Base-by-base conservation (phyloP, 352 stramenopile species). In the Achlya hypogyna region DNA sequence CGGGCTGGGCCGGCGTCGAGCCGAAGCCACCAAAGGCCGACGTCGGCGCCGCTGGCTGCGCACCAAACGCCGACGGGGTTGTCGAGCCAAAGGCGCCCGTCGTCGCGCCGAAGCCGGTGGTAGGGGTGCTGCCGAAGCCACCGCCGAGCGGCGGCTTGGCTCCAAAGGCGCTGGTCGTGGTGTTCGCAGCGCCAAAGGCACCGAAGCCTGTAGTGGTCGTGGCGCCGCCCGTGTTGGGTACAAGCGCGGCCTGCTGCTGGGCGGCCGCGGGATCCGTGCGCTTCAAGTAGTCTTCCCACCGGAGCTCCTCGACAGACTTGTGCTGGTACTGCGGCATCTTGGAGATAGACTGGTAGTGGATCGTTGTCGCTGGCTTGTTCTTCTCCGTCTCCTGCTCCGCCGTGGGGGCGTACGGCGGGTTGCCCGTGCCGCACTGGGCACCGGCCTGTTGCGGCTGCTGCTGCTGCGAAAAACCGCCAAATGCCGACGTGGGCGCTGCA, bases 251-350 rank as follows among this genome's bases (percentile, higher is more conserved):
- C n/a, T 67, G 60, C 6, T 49, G 20, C 14, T 69, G 20, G 1
- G 73, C 71, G 4, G 73, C 73, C 18, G 75, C 73, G 10, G 82
- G 80, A 65, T 91, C 79, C 6, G 77, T 87, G 40, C 79, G 79
- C 73, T 91, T 91, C 51, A 89, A 62, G 42, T 90, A 90, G 35
- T 92, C 84, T 76, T 90, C 84, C 42, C 81, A 89, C 10, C 83
- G 81, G 9, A 91, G 69, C 56, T 91, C 83, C 71, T 91, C 83
- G 1, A 71, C 72, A 10, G 81, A 89, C 69, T 91, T 91, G 78
- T 89, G 81, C 31, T 78, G 52, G 62, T 89, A 91, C 56, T 78
- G 74, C 38, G 62, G 72, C 83, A 91, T 91, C 38, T 78, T 74
- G 6, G 75, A 82, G 71, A 91, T 91, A 25, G 81, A 80, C 18